These are phyloP conservation scores for Aspergillus sclerotioniger DNA, from an alignment of 495 filamentous ascomycete genomes.

Conservation along the genomic window DNA sequence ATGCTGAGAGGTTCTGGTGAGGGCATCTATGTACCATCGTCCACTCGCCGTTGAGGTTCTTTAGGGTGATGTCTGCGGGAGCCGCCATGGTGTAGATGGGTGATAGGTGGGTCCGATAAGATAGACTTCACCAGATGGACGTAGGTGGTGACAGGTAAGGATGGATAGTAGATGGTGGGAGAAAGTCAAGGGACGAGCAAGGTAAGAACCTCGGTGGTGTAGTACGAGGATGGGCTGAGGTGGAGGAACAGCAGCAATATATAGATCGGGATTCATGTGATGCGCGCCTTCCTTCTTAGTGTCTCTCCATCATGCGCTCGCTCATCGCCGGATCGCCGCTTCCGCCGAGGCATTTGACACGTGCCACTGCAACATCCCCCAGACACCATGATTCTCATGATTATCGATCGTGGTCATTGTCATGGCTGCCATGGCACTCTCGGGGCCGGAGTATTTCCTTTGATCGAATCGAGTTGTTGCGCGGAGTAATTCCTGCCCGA, in stretches of 20 bases:
- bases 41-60: constrained; percentile 75
- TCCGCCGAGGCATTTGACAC: neutral
- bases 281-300: neutral
- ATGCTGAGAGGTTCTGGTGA: neutral
- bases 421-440: too few species aligned
- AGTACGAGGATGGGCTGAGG: neutral
- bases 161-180: neutral
- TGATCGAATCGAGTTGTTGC: neutral
- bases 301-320: neutral
- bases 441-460: neutral
- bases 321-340: neutral
- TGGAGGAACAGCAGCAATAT: neutral
- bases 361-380: neutral
- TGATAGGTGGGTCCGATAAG: constrained; percentile 8
- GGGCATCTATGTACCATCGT: constrained; percentile 58
- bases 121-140: neutral
- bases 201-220: neutral
- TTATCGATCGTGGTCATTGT: too few species aligned
- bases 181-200: neutral
- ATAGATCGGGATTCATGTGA: neutral
- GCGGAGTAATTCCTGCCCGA: neutral
- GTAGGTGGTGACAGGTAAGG: neutral
- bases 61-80: constrained; percentile 67
- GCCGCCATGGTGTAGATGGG: constrained; percentile 69
- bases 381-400: too few species aligned